Evolutionary conservation across 352 stramenopile genomes (phyloP).

Genomic region (Phytophthora chlamydospora): DNA sequence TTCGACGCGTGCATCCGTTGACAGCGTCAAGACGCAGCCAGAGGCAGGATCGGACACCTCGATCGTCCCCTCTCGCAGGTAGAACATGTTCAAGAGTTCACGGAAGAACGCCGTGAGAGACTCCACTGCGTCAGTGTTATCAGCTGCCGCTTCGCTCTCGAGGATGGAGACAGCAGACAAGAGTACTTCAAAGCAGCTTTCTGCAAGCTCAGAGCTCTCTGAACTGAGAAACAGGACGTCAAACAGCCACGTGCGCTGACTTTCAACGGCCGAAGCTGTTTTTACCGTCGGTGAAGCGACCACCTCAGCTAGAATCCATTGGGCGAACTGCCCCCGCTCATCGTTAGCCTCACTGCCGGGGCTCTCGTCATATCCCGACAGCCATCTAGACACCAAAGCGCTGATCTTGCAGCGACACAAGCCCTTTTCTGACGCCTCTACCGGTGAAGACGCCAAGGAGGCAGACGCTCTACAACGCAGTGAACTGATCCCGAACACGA

Average conservation of each 20-base stretch:
- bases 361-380: slow-evolving; percentile 12
- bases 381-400: slow-evolving; percentile 15
- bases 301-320: slow-evolving; percentile 41
- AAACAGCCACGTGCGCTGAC: slow-evolving; percentile 63
- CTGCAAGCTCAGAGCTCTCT: slow-evolving; percentile 25
- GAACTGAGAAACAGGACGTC: slow-evolving; percentile 58
- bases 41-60: slow-evolving; percentile 42
- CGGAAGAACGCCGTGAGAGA: slow-evolving; percentile 34
- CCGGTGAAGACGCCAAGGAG: background rate
- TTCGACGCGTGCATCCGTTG: slow-evolving; percentile 17
- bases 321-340: slow-evolving; percentile 29
- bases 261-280: slow-evolving; percentile 14
- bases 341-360: slow-evolving; percentile 4
- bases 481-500: slow-evolving; percentile 44
- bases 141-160: slow-evolving; percentile 13
- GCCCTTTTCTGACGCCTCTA: background rate
- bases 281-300: slow-evolving; percentile 18
- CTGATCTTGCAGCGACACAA: slow-evolving; percentile 9
- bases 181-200: slow-evolving; percentile 40
- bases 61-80: slow-evolving; percentile 41
- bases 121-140: slow-evolving; percentile 12
- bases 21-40: slow-evolving; percentile 39
- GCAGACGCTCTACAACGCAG: slow-evolving; percentile 17
- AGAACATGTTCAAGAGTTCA: slow-evolving; percentile 44
- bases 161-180: slow-evolving; percentile 30